Evolutionary conservation across 805 yeast species (phyloP), one percentile per base, ranked within the genome.

Genomic region (Candida ulmi): DNA sequence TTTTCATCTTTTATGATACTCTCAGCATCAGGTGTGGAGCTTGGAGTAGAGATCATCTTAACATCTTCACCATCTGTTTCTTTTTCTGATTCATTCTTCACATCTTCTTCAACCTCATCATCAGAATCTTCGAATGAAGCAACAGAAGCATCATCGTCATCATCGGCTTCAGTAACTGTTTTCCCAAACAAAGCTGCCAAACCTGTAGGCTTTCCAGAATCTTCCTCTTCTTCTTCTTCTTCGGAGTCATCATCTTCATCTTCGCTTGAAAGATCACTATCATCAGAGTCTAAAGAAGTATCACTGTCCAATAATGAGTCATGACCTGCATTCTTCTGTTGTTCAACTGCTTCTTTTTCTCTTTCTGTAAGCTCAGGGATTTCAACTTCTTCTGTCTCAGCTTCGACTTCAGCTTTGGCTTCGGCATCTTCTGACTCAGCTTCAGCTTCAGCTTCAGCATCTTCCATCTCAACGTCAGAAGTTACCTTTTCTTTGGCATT

Each of bases 121-220:
- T 46, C 52, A 8, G 44, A 50, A 9, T 52, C 59, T 7, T 51
- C 51, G 27, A 43, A 60, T 9, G 50, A 46, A 27, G 63, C 59
- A 5, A 55, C 56, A 6, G 64, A 62, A 30, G 60, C 68, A 30
- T 66, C 70, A 15, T 64, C 69, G 9, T 55, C 54, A n/a, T 59
- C 63, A 11, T 43, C 24, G 9, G 9, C 51, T 17, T 54, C 52
- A 8, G 42, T 43, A 1, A 48, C 48, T 30, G 41, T 48, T 13
- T 54, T 50, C 11, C 65, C 66, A 41, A 68, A 66, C 13, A 70
- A 50, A 0, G 72, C 55, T 4, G 68, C 65, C 26, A 70, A 47
- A 1, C 61, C 64, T 21, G 50, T 39, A 16, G 23, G 62, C 55
- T 8, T 38, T 3, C 42, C 51, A 11, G 15, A 13, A 15, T 41